Percentiles rank a stretch among this genome's conserved stretches.
These are phyloP conservation scores for Candida alai DNA, from an alignment of 805 yeast genomes.

Conservation along the genomic window DNA sequence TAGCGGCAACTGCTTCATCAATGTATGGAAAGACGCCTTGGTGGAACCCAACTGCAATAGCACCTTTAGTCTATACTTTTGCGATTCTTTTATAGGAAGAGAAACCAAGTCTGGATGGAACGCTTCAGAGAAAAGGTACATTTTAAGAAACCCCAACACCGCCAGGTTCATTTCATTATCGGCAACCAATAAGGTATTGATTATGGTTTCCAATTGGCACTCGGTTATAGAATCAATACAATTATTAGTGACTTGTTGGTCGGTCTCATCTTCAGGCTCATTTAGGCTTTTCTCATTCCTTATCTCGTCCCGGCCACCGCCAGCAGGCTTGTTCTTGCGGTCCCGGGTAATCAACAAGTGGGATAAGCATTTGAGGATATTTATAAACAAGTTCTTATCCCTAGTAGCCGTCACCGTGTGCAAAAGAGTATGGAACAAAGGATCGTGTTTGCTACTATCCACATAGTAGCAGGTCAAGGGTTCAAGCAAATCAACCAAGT, in stretches of 20 bases:
- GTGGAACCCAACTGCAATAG: slow-evolving; percentile 48
- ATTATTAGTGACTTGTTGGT: slow-evolving; percentile 23
- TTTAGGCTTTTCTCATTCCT: slow-evolving; percentile 10
- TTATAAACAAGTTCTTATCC: slow-evolving; percentile 68
- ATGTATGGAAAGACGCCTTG: slow-evolving; percentile 45
- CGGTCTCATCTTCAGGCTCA: slow-evolving; percentile 12
- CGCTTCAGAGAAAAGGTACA: slow-evolving; percentile 65
- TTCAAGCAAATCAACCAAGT: slow-evolving; percentile 77
- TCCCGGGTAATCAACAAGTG: slow-evolving; percentile 57
- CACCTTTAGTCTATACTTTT: slow-evolving; percentile 40
- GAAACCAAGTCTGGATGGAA: slow-evolving; percentile 26
- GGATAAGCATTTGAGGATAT: slow-evolving; percentile 71
- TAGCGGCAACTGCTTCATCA: slow-evolving; percentile 60
- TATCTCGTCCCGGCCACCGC: slow-evolving; percentile 26
- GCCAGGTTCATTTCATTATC: slow-evolving; percentile 74
- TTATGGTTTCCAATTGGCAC: slow-evolving; percentile 47
- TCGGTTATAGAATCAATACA: slow-evolving; percentile 38
- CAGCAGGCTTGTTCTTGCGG: slow-evolving; percentile 23
- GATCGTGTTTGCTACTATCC: slow-evolving; percentile 69
- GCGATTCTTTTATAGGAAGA: slow-evolving; percentile 26
- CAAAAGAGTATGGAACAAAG: slow-evolving; percentile 55
- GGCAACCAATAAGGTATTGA: slow-evolving; percentile 55
- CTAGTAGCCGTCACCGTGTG: slow-evolving; percentile 46
- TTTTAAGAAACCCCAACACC: slow-evolving; percentile 77
- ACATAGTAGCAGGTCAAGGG: slow-evolving; percentile 78